Base-by-base conservation (phyloP, 352 stramenopile species). In the Nothophytophthora sp. region DNA sequence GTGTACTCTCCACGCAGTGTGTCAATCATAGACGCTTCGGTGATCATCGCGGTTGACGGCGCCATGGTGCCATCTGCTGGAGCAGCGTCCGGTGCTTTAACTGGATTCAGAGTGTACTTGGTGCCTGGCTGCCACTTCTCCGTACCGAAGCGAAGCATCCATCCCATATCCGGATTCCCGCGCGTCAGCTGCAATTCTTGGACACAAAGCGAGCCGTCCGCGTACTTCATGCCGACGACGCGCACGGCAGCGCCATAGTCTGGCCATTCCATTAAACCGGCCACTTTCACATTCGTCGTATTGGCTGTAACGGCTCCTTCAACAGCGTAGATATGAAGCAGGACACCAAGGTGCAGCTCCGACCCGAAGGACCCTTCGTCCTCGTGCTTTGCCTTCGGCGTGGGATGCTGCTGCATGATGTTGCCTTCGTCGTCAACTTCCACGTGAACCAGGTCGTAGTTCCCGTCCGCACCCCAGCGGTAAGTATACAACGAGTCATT, bases 401-500 rank as follows among this genome's bases (percentile, higher is more conserved):
- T 92, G 41, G 82, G 62, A 43, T 92, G 66, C 27, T 83, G 70
- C 13, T 75, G 72, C n/a, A 68, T 70, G 28, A 93, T 73, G n/a
- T 81, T 84, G 15, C 81, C 84, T 13, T 87, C 72, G 7, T 88
- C 79, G 38, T 93, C 77, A 18, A 93, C 76, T 71, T 95, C 85
- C 1, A 94, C 85, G 20, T 96, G 83, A 44, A 88, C 71, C 29
- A 95, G 50, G 35, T 96, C 86, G 36, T 90, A 95, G 43, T 95
- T 92, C 9, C 86, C 88, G 32, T 96, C 88, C 19, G 83, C 84
- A 40, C 86, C 88, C 82, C 84, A 96, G 24, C 86, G 78, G 40
- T 96, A 96, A 6, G 86, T 96, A 63, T 95, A 96, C 24, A 96
- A 45, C 0, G 84, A 87, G 63, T 95, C 86, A 30, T 94, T 96